These are phyloP conservation scores for Astraeus odoratus DNA, from an alignment of 768 basidiomycete species.

Conservation along the genomic window DNA sequence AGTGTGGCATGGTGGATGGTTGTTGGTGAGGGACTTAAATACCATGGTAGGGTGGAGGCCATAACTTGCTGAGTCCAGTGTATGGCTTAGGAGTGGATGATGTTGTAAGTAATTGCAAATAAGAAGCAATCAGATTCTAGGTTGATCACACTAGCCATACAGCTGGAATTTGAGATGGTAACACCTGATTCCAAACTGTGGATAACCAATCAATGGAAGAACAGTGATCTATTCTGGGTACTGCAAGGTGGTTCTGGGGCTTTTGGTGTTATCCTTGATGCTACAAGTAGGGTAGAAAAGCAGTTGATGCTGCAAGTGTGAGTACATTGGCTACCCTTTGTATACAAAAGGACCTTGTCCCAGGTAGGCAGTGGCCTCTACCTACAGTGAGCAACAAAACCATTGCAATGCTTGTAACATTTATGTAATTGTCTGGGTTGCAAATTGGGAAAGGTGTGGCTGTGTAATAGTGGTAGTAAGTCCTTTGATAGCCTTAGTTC, in stretches of 20 bases:
- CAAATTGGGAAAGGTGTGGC: no score
- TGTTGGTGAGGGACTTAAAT: conserved; percentile 2
- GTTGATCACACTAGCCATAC: not conserved
- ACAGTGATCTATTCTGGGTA: conserved; percentile 45
- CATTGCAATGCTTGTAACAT: no score
- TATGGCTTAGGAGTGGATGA: conserved; percentile 43
- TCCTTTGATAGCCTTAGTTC: no score
- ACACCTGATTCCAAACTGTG: conserved; percentile 44
- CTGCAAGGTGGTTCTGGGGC: conserved; percentile 42
- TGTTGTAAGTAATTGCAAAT: conserved; percentile 25
- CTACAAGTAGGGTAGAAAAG: conserved; percentile 1
- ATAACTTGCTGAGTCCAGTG: conserved; percentile 35
- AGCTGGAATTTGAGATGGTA: conserved; percentile 44
- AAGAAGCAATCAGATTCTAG: conserved; percentile 2
- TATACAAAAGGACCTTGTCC: no score
- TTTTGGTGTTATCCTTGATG: conserved; percentile 30
- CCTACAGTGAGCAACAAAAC: no score
- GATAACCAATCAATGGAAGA: conserved; percentile 35
- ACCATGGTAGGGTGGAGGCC: conserved; percentile 34
- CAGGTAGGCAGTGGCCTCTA: no score
- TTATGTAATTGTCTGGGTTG: no score
- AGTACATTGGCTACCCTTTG: not conserved
- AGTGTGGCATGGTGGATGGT: conserved; percentile 33
- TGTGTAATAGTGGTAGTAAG: no score
- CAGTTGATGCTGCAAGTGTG: conserved; percentile 1